Percentiles rank a stretch among this genome's conserved stretches.
Conservation (phyloP, 2,329 filamentous ascomycete genomes). For the Aspergillus flavus region DNA sequence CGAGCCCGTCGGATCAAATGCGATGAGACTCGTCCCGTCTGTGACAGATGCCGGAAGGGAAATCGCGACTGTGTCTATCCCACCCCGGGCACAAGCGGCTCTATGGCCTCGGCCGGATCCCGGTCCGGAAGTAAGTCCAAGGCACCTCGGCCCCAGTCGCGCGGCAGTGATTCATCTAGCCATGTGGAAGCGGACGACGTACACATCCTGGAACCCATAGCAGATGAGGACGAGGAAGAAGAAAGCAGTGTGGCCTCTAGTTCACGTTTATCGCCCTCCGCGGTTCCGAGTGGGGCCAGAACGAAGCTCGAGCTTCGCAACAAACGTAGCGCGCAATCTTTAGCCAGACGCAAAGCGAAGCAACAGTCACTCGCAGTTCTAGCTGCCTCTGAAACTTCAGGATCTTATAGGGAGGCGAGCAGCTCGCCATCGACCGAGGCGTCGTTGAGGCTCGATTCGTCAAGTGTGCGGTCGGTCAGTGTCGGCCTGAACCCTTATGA, state of each 20-base stretch:
- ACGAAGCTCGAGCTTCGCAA: constrained; percentile 26
- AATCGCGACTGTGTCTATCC: constrained; percentile 90
- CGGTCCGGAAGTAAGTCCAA: constrained; percentile 48
- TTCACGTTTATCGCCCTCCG: constrained; percentile 26
- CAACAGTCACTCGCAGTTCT: constrained; percentile 17
- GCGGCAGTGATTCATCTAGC: constrained; percentile 56
- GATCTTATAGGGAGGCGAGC: constrained; percentile 48
- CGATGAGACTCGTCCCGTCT: constrained; percentile 84
- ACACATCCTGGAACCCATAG: constrained; percentile 43
- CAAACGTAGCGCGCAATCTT: constrained; percentile 35
- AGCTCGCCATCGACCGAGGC: constrained; percentile 56
- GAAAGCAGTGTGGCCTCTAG: constrained; percentile 23
- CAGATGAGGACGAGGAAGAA: constrained; percentile 48
- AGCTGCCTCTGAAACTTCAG: constrained; percentile 35
- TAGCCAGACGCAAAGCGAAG: constrained; percentile 30
- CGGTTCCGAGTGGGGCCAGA: constrained; percentile 21
- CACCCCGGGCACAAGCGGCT: constrained; percentile 50
- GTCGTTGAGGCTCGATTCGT: constrained; percentile 42
- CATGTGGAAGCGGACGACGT: constrained; percentile 47
- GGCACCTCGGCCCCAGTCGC: constrained; percentile 38
- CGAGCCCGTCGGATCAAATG: constrained; percentile 90
- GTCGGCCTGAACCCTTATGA: constrained; percentile 31
- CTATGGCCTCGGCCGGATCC: constrained; percentile 47
- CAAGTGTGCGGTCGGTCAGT: constrained; percentile 37
- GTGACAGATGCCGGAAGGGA: constrained; percentile 90